Evolutionary conservation across 163 green algal genomes (phyloP).

Genomic region (Prototheca cutis): DNA sequence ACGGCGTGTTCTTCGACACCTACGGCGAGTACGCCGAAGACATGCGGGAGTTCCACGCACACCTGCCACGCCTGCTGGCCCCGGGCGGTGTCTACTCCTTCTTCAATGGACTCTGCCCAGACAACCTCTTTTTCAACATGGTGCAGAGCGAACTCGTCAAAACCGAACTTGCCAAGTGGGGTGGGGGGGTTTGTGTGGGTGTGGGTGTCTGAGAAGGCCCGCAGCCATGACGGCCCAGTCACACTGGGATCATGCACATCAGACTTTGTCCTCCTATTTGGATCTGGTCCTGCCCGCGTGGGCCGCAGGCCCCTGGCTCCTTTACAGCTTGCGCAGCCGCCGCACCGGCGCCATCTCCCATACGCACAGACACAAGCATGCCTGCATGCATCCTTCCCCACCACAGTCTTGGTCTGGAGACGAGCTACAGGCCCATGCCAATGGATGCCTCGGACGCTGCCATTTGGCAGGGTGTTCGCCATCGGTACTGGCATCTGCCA

Average conservation of each 20-base stretch:
- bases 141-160: slow-evolving; percentile 64
- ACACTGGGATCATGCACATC: too few relatives aligned
- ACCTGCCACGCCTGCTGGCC: slow-evolving; percentile 45
- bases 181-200: background rate
- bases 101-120: slow-evolving; percentile 85
- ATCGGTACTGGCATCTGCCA: slow-evolving; percentile 45
- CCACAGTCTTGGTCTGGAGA: background rate
- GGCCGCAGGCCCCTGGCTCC: too few relatives aligned
- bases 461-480: slow-evolving; percentile 32
- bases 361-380: background rate
- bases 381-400: background rate
- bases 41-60: slow-evolving; percentile 75
- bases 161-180: slow-evolving; percentile 25
- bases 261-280: too few relatives aligned
- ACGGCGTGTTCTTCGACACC: slow-evolving; percentile 94
- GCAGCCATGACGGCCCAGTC: too few relatives aligned
- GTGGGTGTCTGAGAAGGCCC: too few relatives aligned
- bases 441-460: slow-evolving; percentile 27
- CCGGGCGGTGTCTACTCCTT: slow-evolving; percentile 75
- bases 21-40: slow-evolving; percentile 86
- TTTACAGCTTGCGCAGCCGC: too few relatives aligned
- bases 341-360: background rate
- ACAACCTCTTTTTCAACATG: slow-evolving; percentile 93
- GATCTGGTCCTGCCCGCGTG: too few relatives aligned
- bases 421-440: slow-evolving; percentile 24